These are phyloP conservation scores for Alternaria alternata DNA, from an alignment of 2,329 filamentous ascomycete genomes.

Conservation along the genomic window DNA sequence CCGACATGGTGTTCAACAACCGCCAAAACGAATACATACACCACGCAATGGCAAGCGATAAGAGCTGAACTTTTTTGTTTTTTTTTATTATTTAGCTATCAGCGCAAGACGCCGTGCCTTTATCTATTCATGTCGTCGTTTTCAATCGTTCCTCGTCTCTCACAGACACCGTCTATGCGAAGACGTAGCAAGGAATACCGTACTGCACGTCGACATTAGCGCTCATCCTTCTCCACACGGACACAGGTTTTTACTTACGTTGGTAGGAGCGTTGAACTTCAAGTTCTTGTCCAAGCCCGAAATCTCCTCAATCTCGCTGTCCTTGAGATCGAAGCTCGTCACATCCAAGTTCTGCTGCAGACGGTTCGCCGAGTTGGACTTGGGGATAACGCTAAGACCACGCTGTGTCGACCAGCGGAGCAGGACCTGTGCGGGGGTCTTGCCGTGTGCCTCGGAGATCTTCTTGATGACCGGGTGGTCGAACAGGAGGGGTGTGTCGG, in stretches of 20 bases:
- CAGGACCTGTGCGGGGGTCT: slow-evolving; percentile 80
- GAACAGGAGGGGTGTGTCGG: slow-evolving; percentile 43
- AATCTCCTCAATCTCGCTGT: slow-evolving; percentile 43
- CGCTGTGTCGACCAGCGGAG: slow-evolving; percentile 88
- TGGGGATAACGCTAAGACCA: slow-evolving; percentile 49
- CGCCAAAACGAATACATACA: background rate
- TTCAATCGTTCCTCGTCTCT: background rate
- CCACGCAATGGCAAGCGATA: background rate
- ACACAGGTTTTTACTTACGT: slow-evolving; percentile 34
- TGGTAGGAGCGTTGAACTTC: slow-evolving; percentile 46
- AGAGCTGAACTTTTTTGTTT: background rate
- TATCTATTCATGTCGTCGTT: slow-evolving; percentile 2
- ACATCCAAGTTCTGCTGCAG: slow-evolving; percentile 46
- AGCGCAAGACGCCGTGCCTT: background rate
- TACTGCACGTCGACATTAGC: slow-evolving; percentile 29
- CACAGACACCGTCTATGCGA: slow-evolving; percentile 31
- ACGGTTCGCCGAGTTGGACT: slow-evolving; percentile 44
- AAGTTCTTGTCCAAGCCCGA: slow-evolving; percentile 42
- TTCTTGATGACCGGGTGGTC: slow-evolving; percentile 67
- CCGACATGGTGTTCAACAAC: background rate
- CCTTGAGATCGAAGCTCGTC: slow-evolving; percentile 39
- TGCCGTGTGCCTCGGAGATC: slow-evolving; percentile 70
- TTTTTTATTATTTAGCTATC: background rate
- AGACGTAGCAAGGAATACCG: slow-evolving; percentile 48
- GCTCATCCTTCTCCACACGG: background rate